phyloP scores from a whole-genome alignment of 179 eudicot species.

The Spergularia azorica region DNA sequence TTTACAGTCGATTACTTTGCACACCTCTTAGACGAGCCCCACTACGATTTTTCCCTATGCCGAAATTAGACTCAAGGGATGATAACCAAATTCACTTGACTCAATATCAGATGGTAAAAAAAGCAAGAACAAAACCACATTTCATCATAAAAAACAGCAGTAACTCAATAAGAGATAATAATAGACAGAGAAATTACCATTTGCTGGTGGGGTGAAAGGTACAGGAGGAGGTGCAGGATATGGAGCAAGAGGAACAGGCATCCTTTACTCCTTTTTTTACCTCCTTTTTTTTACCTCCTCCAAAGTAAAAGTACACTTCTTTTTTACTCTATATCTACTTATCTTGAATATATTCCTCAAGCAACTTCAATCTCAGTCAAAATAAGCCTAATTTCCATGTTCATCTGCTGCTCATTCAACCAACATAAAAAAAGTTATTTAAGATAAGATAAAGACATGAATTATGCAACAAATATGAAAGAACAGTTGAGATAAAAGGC shows the following conservation, averaged over 20 bases:
- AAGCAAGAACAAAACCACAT: no score
- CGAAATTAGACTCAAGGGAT: no score
- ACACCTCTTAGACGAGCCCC: no score
- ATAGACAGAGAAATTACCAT: conserved; percentile 45
- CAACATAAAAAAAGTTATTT: neutral
- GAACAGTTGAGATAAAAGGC: conserved; percentile 8
- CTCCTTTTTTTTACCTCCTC: conserved; percentile 1
- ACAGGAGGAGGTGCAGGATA: conserved; percentile 66
- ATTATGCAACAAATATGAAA: neutral
- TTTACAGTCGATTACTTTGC: no score
- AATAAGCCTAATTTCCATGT: conserved; percentile 24
- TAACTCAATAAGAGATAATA: no score
- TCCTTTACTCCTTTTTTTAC: conserved; percentile 34
- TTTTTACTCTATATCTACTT: conserved; percentile 6
- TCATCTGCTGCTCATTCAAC: conserved; percentile 28
- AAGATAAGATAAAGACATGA: neutral
- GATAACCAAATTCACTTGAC: neutral
- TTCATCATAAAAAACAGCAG: no score
- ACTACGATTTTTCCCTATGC: no score
- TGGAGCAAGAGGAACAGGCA: conserved; percentile 95
- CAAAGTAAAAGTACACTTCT: neutral
- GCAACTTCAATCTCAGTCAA: conserved; percentile 33
- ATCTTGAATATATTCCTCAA: conserved; percentile 26
- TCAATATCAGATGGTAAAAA: neutral
- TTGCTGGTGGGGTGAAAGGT: conserved; percentile 64